Conservation (phyloP, 192 early-diverging fungal species). For the Physocladia obscura region DNA sequence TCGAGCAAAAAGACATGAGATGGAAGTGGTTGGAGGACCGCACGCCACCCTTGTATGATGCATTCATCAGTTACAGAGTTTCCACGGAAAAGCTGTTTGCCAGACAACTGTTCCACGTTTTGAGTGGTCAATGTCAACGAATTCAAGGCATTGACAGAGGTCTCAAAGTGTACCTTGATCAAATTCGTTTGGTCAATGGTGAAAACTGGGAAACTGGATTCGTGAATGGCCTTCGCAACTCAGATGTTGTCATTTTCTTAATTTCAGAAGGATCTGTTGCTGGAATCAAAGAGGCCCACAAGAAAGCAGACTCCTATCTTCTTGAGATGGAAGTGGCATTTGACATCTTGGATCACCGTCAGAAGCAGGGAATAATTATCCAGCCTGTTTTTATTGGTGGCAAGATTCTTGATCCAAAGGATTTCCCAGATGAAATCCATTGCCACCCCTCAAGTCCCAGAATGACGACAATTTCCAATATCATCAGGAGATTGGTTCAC, state of each 20-base stretch:
- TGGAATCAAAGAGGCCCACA: background rate
- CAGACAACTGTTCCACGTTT: background rate
- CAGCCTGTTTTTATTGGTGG: slow-evolving; percentile 8
- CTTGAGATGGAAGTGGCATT: slow-evolving; percentile 7
- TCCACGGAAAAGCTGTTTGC: background rate
- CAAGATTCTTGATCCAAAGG: background rate
- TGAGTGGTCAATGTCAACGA: background rate
- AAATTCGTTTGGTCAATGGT: slow-evolving; percentile 6
- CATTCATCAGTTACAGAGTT: slow-evolving; percentile 5
- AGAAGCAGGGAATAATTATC: background rate
- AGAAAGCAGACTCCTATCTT: background rate
- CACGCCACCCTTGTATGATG: background rate
- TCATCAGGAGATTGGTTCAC: background rate
- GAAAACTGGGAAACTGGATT: slow-evolving; percentile 23
- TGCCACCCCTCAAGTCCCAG: slow-evolving; percentile 1
- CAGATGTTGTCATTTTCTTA: background rate
- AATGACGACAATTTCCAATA: background rate
- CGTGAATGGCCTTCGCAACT: background rate
- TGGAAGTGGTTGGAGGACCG: slow-evolving; percentile 5
- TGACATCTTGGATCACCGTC: slow-evolving; percentile 7
- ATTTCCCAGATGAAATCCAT: background rate
- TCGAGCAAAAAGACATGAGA: background rate
- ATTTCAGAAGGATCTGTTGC: background rate
- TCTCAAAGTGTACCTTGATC: slow-evolving; percentile 2
- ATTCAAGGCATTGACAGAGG: background rate